Percentiles rank a stretch among this genome's conserved stretches.
Conservation (phyloP, 1,139 yeast species). For the Starmera stellimalicola region DNA sequence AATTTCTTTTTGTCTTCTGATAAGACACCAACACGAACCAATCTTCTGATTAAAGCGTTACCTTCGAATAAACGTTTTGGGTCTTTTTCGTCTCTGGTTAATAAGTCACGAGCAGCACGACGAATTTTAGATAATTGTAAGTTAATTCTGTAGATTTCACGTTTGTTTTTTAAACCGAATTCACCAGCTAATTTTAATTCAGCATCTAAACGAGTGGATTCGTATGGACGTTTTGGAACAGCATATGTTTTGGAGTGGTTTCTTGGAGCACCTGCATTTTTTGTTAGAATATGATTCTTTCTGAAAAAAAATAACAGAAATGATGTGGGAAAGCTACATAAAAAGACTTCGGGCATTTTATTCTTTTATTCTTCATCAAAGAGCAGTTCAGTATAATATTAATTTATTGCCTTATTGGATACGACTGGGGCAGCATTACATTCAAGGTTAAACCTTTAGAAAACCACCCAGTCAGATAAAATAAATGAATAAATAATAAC, state of each 20-base stretch:
- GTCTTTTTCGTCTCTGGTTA: constrained; percentile 99
- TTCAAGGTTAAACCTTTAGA: not conserved
- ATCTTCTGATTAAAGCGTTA: constrained; percentile 98
- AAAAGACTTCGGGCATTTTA: not conserved
- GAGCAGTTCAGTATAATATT: too few relatives aligned
- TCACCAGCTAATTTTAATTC: constrained; percentile 99
- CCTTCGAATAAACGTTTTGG: constrained; percentile 99
- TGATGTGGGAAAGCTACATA: constrained; percentile 1
- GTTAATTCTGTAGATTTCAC: constrained; percentile 98
- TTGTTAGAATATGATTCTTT: constrained; percentile 8
- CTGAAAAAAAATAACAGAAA: not conserved
- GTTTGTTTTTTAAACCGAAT: constrained; percentile 99
- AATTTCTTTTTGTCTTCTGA: constrained; percentile 99
- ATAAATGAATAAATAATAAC: not conserved
- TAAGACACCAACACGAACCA: constrained; percentile 97
- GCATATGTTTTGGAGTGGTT: constrained; percentile 98
- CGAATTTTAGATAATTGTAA: constrained; percentile 99
- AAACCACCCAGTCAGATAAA: not conserved
- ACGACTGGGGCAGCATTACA: not conserved
- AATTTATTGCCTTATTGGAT: too few relatives aligned
- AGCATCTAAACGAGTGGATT: constrained; percentile 98
- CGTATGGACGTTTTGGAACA: constrained; percentile 98
- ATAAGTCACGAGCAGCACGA: constrained; percentile 99
- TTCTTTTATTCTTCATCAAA: not conserved
- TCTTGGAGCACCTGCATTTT: constrained; percentile 86